Evolutionary conservation across 23 red algal species (phyloP), one percentile per base, ranked within the genome.

Genomic region (Gracilaria caudata): DNA sequence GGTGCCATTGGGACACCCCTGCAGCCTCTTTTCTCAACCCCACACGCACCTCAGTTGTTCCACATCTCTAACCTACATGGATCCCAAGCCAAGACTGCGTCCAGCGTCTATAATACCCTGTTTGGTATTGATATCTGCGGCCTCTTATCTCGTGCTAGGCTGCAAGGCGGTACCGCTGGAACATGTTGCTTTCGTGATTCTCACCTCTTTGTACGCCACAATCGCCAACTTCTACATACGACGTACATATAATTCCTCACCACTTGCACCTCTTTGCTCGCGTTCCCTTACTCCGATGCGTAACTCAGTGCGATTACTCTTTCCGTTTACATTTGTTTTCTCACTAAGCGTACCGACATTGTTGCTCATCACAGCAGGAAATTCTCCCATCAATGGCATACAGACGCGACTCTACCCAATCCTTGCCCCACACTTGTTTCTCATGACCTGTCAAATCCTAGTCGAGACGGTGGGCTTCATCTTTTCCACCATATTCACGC

Each of bases 401-500:
- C 85, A 54, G 36, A 47, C 85, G 13, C 85, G 20, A 20, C 61
- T 89, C 1, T 54, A 89, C n/a, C 53, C 47, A 17, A 73, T 89
- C 26, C 40, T 89, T 51, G 60, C 61, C 51, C 85, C 85, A 19
- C 85, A 89, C 45, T 70, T 89, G 25, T 89, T 79, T 37, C 85
- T 89, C 19, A 79, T 89, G 71, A 53, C 79, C 34, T 64, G 51
- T 14, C 85, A 89, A 89, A 89, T 89, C 68, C 57, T 89, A 14
- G 17, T 78, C 3, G 85, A 89, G 60, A 78, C 85, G 38, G 40
- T 89, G 25, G 85, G 72, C 23, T 89, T 70, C 61, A 30, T 79
- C 21, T 63, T 89, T 24, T 43, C 36, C 20, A 63, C 13, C 0
- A 60, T 20, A 26, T 89, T 63, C 56, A 78, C 57, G 17, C 55